Base-by-base conservation (phyloP, 805 yeast species). In the Candida ovalis region DNA sequence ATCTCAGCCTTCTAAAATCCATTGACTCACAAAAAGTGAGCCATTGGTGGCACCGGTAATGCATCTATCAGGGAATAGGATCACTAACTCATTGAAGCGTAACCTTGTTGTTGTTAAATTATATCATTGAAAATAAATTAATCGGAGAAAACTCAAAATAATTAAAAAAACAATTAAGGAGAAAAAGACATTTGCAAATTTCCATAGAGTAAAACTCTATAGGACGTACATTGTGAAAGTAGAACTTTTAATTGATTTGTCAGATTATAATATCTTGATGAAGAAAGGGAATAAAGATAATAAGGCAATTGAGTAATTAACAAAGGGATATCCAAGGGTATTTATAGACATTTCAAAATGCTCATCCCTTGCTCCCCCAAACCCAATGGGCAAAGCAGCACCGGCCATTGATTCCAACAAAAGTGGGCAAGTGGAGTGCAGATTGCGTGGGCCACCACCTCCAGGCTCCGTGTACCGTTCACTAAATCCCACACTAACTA, bases 1-100 rank as follows among this genome's bases (percentile, higher is more conserved):
- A 56, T 69, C 72, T 69, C 73, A 69, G 73, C 67, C 67, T 40
- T 22, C 7, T 12, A 37, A 23, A 39, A n/a, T 19, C 30, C 27
- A 23, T 15, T n/a, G 18, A 39, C n/a, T 13, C 6, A 13, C 18
- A 10, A 3, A 15, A 23, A 39, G 18, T 13, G 22, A 23, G n/a
- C 21, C 27, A 3, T 23, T 6, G 25, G 28, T 6, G 41, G 41
- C 41, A 39, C 41, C 41, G 41, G 41, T 39, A 39, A 39, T 39
- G 41, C 41, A n/a, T 24, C 6, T 15, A 15, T 23, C 23, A 15
- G 18, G 19, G 7, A 6, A 3, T 23, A 17, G 17, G 22, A n/a
- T 23, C 22, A 24, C 30, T 39, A 39, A 39, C 21, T 39, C 13
- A 39, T 39, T 39, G 41, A 18, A 13, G 23, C 13, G 13, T 15